These are phyloP conservation scores for Canavalia gladiata DNA, from an alignment of 306 rosid species.

Conservation along the genomic window DNA sequence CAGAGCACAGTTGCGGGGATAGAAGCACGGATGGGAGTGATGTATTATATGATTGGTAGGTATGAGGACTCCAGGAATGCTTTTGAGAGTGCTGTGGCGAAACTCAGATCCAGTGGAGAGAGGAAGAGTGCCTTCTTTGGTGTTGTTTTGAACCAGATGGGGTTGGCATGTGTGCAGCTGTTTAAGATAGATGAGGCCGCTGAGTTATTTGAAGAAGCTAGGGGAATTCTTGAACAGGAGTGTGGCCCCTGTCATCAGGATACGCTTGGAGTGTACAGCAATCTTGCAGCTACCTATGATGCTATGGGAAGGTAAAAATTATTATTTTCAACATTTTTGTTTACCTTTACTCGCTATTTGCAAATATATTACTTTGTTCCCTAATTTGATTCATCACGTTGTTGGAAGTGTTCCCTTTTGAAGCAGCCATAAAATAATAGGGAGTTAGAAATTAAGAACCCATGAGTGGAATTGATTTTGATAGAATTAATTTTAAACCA, in stretches of 20 bases:
- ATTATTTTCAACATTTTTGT: slow-evolving; percentile 19
- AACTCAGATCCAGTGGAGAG: slow-evolving; percentile 94
- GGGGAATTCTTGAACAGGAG: slow-evolving; percentile 90
- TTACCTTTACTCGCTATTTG: neutral
- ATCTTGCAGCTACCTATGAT: slow-evolving; percentile 99
- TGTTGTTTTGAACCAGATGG: slow-evolving; percentile 98
- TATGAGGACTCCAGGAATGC: slow-evolving; percentile 85
- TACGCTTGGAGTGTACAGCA: slow-evolving; percentile 96
- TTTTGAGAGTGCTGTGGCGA: slow-evolving; percentile 84
- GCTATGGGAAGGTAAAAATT: slow-evolving; percentile 92
- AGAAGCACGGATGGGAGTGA: slow-evolving; percentile 98
- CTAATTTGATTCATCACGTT: slow-evolving; percentile 17
- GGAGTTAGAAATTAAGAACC: neutral
- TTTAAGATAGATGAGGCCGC: slow-evolving; percentile 99
- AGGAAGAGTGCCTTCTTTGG: slow-evolving; percentile 98
- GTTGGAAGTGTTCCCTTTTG: neutral
- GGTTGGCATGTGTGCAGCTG: slow-evolving; percentile 93
- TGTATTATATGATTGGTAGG: slow-evolving; percentile 89
- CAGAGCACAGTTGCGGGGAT: slow-evolving; percentile 96
- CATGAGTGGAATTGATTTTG: no score
- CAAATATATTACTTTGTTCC: neutral
- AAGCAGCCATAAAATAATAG: neutral
- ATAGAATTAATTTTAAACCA: no score
- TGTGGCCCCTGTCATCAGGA: slow-evolving; percentile 98
- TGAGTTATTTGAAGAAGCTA: slow-evolving; percentile 96